Evolutionary conservation across 2,329 filamentous ascomycete genomes (phyloP).

Genomic region (Fusarium zealandicum): DNA sequence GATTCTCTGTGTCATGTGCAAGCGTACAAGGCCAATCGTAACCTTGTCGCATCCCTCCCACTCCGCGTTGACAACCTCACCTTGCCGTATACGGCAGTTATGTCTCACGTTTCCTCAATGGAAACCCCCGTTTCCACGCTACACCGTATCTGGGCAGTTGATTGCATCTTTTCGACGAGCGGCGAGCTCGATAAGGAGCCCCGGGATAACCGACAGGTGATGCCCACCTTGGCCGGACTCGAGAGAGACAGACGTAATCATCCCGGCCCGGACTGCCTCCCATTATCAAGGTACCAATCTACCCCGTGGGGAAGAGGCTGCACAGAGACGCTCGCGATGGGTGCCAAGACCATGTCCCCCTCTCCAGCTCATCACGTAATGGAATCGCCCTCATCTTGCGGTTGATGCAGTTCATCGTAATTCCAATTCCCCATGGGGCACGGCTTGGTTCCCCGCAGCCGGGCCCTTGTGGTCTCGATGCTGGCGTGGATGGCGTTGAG

Average conservation of each 20-base stretch:
- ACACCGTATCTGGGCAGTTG: conserved; percentile 29
- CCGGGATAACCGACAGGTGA: conserved; percentile 32
- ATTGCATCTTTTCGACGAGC: conserved; percentile 28
- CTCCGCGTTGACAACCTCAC: conserved; percentile 5
- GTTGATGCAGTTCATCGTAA: conserved; percentile 6
- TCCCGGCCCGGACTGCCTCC: conserved; percentile 24
- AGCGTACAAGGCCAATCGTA: conserved; percentile 7
- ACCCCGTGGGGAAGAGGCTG: conserved; percentile 25
- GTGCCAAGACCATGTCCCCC: not conserved
- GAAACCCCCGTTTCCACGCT: not conserved
- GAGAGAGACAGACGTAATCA: too few relatives aligned
- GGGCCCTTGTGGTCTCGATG: not conserved
- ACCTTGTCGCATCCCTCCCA: not conserved
- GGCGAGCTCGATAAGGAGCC: conserved; percentile 27
- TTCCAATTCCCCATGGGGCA: conserved; percentile 34
- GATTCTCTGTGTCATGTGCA: not conserved
- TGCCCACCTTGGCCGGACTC: too few relatives aligned
- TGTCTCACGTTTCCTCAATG: conserved; percentile 30
- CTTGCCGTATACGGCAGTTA: conserved; percentile 26
- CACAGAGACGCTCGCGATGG: not conserved
- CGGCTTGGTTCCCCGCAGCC: conserved; percentile 25
- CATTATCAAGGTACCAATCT: not conserved
- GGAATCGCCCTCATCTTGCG: conserved; percentile 5
- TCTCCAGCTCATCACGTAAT: conserved; percentile 31
- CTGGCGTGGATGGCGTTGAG: not conserved